Evolutionary conservation across 2,329 filamentous ascomycete genomes (phyloP), one percentile per base, ranked within the genome.

Genomic region (Penicillium sp.): DNA sequence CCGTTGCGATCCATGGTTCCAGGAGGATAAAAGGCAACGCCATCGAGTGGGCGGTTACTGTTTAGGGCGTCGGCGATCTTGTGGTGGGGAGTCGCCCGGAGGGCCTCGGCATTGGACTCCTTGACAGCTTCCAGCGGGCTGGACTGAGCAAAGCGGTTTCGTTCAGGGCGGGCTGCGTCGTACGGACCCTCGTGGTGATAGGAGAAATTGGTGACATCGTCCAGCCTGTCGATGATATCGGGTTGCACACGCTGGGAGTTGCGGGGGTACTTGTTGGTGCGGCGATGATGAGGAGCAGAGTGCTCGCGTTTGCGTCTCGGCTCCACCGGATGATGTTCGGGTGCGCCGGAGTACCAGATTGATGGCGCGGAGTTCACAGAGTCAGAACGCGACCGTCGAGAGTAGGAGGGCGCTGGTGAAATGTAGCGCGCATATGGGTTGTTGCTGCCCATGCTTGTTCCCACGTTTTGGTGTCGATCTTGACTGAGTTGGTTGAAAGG

Each of bases 141-240:
- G 57, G 73, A 76, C 54, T 81, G 78, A 66, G 79, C 81, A 67
- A 86, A 81, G 4, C 77, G 80, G 76, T 97, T 97, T 48, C 90
- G 84, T 13, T 89, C 85, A 1, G 88, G 80, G 52, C 91, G 81
- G 2, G 90, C 89, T 10, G 93, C 91, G 71, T 97, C 93, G 67
- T 90, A 97, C 0, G 93, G 93, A 0, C 93, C 93, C 62, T 89
- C 90, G 68, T 97, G 93, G 73, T 97, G 93, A 74, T 96, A 96
- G 2, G 82, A 77, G 19, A 82, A 82, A 50, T 84, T 83, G n/a
- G 83, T 74, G 3, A 82, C 78, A 53, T 79, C 81, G 71, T 96
- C 93, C 1, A 97, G 84, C 6, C 80, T 79, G 72, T 97, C 93
- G 68, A 97, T 94, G 9, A 82, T 81, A 73, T 97, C 93, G 2